Conservation (phyloP, 1,284 basidiomycete genomes). For the Spongispora temasekensis region DNA sequence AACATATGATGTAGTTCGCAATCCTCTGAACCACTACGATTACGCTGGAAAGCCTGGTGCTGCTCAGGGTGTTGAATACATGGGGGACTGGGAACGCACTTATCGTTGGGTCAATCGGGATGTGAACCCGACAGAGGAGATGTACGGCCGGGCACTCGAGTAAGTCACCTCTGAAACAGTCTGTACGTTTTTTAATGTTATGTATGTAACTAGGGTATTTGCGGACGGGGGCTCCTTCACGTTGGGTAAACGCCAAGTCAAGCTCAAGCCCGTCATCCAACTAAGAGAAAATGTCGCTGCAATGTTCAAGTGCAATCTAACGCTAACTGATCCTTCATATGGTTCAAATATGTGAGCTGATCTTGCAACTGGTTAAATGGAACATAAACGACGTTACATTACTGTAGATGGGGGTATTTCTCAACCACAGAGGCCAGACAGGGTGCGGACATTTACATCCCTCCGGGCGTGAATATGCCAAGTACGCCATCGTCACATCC, state of each 20-base stretch:
- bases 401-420: constrained; percentile 21
- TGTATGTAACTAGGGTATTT: constrained; percentile 9
- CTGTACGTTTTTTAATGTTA: background rate
- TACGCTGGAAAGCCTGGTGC: constrained; percentile 9
- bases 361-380: background rate
- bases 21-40: constrained; percentile 21
- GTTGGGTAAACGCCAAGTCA: background rate
- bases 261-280: constrained; percentile 1
- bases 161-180: background rate
- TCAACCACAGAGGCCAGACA: background rate
- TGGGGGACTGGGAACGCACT: constrained; percentile 17
- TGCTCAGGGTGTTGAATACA: constrained; percentile 4
- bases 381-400: background rate
- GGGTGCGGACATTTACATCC: constrained; percentile 2
- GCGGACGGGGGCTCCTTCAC: background rate
- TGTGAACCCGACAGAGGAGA: constrained; percentile 7
- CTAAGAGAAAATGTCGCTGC: constrained; percentile 15
- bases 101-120: constrained; percentile 16
- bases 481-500: constrained; percentile 2
- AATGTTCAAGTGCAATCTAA: constrained; percentile 15
- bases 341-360: constrained; percentile 18
- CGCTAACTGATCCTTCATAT: constrained; percentile 9
- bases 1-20: background rate
- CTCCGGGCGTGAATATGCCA: constrained; percentile 7
- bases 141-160: constrained; percentile 13